Base-by-base conservation (phyloP, 805 yeast species). In the Hyphopichia homilentoma region DNA sequence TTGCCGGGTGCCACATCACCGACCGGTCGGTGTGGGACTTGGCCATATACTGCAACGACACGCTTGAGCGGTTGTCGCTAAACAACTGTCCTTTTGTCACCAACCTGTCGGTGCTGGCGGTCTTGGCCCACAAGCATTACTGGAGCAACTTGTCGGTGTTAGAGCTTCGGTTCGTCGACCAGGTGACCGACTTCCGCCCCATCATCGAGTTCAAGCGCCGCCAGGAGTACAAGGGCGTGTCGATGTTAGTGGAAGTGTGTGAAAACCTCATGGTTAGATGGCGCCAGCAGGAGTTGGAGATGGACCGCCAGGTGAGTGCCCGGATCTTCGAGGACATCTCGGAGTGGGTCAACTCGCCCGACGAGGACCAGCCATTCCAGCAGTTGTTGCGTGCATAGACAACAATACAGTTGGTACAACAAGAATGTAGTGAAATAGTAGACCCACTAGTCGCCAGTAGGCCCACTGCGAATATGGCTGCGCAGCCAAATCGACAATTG, bases 1-100 rank as follows among this genome's bases (percentile, higher is more conserved):
- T 87, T 14, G 96, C 97, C 0, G 97, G 97, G 5, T 86, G 96
- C 54, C 67, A 74, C 27, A 72, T 89, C 13, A 76, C 84, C 6
- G 96, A 89, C 59, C 68, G 77, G 26, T 69, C 84, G 4, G 62
- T 89, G 11, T 86, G 95, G 95, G 89, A 83, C 47, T 58, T 89
- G 21, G 87, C 88, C 0, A 54, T 72, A 12, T 53, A 65, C 32
- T 53, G 65, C 35, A 78, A 79, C 15, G 46, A 52, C 1, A 47
- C 61, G 4, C 47, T 89, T 3, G 77, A 76, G 44, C 65, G 96
- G 32, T 61, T 88, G 14, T 82, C 94, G 6, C 53, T 88, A 32
- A 88, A 88, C 55, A 77, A 79, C 46, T 88, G 97, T 52, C 63
- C 68, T 19, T 48, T 55, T 16, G 50, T 84, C 21, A 73, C 84